These are phyloP conservation scores for Leucoagaricus sp. DNA, from an alignment of 1,284 basidiomycete genomes.

Conservation along the genomic window DNA sequence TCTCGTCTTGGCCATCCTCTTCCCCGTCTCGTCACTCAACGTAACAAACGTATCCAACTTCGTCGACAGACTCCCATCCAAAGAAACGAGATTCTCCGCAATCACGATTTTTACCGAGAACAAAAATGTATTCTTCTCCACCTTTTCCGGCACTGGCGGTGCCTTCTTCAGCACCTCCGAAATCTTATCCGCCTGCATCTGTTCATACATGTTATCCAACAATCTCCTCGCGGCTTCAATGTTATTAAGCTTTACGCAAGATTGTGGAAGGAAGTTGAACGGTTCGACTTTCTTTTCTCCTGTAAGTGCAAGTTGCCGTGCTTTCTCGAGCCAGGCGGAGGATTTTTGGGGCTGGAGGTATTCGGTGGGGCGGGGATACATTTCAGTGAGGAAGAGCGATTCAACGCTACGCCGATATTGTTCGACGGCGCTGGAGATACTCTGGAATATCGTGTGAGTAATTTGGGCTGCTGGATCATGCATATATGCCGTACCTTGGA, in stretches of 20 bases:
- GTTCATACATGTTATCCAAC: slow-evolving; percentile 92
- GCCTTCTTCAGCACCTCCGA: slow-evolving; percentile 63
- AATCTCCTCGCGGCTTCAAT: slow-evolving; percentile 90
- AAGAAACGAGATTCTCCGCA: slow-evolving; percentile 79
- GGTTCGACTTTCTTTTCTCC: slow-evolving; percentile 91
- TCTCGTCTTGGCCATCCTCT: slow-evolving; percentile 90
- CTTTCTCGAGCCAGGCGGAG: slow-evolving; percentile 94
- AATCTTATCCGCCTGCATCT: slow-evolving; percentile 90
- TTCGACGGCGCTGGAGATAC: slow-evolving; percentile 88
- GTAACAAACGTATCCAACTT: slow-evolving; percentile 92
- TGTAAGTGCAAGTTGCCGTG: slow-evolving; percentile 74
- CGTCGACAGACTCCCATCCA: slow-evolving; percentile 71
- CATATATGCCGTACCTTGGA: slow-evolving; percentile 61
- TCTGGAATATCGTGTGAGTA: slow-evolving; percentile 48
- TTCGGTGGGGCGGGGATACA: slow-evolving; percentile 84
- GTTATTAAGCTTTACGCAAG: slow-evolving; percentile 98
- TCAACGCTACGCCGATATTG: slow-evolving; percentile 91
- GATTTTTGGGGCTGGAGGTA: slow-evolving; percentile 81
- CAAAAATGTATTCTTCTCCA: slow-evolving; percentile 69
- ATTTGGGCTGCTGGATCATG: neutral
- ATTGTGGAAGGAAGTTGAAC: slow-evolving; percentile 92
- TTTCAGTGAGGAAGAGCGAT: slow-evolving; percentile 89
- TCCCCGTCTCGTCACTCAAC: slow-evolving; percentile 90
- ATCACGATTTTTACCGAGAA: slow-evolving; percentile 95
- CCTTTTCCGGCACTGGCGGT: slow-evolving; percentile 73